A percentile compares a stretch with the other conserved stretches of the same genome.
phyloP scores from a whole-genome alignment of 2,329 filamentous ascomycete species.

The Sporothrix brasiliensis region DNA sequence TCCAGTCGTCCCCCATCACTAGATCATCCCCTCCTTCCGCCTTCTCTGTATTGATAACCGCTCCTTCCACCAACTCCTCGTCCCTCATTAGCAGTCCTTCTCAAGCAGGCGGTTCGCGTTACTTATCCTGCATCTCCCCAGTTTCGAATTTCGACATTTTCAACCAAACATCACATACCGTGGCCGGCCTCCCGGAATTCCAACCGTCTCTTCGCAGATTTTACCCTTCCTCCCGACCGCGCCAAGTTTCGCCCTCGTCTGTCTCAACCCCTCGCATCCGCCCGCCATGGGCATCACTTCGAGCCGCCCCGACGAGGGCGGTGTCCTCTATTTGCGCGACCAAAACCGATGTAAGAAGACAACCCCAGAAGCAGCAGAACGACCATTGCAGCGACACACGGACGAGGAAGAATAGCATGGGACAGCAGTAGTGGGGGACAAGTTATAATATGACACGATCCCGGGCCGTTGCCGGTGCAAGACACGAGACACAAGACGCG shows the following conservation, averaged over 20 bases:
- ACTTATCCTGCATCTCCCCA: slow-evolving; percentile 10
- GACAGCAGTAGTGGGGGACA: background rate
- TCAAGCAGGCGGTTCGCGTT: slow-evolving; percentile 18
- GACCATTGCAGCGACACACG: background rate
- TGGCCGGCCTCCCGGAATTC: background rate
- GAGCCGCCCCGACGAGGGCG: slow-evolving; percentile 84
- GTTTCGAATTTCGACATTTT: background rate
- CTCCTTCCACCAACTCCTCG: slow-evolving; percentile 25
- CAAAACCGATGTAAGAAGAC: slow-evolving; percentile 77
- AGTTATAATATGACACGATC: background rate
- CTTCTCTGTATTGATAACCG: slow-evolving; percentile 23
- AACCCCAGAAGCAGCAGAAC: background rate
- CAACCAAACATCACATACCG: slow-evolving; percentile 1
- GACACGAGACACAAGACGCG: slow-evolving; percentile 16
- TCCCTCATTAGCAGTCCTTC: background rate
- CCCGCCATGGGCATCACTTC: slow-evolving; percentile 84
- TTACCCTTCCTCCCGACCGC: background rate
- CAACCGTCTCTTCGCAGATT: background rate
- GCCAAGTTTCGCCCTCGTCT: slow-evolving; percentile 7
- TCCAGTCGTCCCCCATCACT: slow-evolving; percentile 13
- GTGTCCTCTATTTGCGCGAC: slow-evolving; percentile 81
- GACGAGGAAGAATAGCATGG: background rate
- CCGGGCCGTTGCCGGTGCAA: background rate
- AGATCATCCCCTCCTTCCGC: slow-evolving; percentile 22
- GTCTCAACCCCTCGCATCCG: slow-evolving; percentile 20